Conservation (phyloP, 257 asterid species). For the Ophiorrhiza pumila region DNA sequence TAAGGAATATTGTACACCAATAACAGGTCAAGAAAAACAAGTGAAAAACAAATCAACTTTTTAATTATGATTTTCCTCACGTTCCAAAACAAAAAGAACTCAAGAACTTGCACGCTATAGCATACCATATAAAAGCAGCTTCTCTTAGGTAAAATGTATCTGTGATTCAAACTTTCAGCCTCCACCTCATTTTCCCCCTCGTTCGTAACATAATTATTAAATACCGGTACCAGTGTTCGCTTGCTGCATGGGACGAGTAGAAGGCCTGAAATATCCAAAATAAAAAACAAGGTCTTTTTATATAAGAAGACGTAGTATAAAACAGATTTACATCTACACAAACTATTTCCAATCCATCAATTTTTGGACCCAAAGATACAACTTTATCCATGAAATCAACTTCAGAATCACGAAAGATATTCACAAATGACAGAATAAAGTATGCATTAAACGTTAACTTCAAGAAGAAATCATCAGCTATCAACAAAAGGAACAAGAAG, state of each 20-base stretch:
- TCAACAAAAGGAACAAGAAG: background rate
- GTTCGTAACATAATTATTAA: constrained; percentile 55
- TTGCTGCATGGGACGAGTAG: constrained; percentile 16
- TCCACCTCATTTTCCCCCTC: constrained; percentile 44
- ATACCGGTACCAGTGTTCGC: constrained; percentile 41
- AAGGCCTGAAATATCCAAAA: constrained; percentile 37
- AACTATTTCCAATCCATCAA: background rate
- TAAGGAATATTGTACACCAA: background rate
- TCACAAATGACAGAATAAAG: background rate
- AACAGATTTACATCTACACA: background rate
- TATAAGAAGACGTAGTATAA: background rate
- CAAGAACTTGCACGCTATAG: background rate
- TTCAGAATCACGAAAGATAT: background rate
- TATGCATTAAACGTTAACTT: background rate
- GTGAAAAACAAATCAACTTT: background rate
- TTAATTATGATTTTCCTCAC: background rate
- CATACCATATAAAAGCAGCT: constrained; percentile 83
- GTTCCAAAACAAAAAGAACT: background rate
- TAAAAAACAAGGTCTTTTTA: background rate
- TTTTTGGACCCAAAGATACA: background rate
- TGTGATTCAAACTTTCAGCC: constrained; percentile 57
- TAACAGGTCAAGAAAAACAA: background rate
- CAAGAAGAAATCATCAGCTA: background rate
- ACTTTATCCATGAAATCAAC: background rate
- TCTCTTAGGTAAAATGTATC: constrained; percentile 58